A percentile compares a stretch with the other conserved stretches of the same genome.
phyloP scores from a whole-genome alignment of 306 rosid species.

The Quercus glauca region DNA sequence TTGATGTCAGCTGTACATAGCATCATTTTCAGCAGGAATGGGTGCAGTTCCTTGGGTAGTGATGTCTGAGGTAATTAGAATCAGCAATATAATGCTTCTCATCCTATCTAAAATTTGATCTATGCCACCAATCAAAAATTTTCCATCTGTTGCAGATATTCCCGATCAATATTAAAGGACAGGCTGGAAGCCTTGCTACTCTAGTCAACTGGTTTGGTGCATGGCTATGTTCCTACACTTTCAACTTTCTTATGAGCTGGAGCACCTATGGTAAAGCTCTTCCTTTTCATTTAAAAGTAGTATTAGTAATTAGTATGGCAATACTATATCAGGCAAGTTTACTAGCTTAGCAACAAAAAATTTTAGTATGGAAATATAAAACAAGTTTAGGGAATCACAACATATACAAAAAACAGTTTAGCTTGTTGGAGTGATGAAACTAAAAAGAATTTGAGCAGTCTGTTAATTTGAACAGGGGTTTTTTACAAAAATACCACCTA shows the following conservation, averaged over 20 bases:
- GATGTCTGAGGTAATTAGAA: constrained; percentile 80
- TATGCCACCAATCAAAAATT: background rate
- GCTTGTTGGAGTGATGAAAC: too few species aligned
- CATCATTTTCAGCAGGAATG: constrained; percentile 81
- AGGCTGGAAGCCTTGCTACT: constrained; percentile 85
- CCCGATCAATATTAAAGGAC: constrained; percentile 82
- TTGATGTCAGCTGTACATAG: constrained; percentile 62
- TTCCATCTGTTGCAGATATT: constrained; percentile 55
- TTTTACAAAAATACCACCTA: background rate
- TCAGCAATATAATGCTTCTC: background rate
- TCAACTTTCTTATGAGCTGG: constrained; percentile 86
- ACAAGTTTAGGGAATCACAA: background rate
- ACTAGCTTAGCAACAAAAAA: background rate
- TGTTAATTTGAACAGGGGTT: background rate
- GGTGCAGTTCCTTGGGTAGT: constrained; percentile 97
- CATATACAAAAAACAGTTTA: too few species aligned
- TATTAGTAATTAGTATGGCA: background rate
- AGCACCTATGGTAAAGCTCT: constrained; percentile 67
- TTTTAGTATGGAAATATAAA: background rate
- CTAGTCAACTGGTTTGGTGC: constrained; percentile 91
- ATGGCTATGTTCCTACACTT: constrained; percentile 84
- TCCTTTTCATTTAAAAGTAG: background rate
- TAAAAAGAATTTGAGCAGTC: background rate
- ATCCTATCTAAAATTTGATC: background rate
- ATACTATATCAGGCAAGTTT: background rate